phyloP scores from a whole-genome alignment of 2,329 filamentous ascomycete species.

The Aspergillus novofumigatus region DNA sequence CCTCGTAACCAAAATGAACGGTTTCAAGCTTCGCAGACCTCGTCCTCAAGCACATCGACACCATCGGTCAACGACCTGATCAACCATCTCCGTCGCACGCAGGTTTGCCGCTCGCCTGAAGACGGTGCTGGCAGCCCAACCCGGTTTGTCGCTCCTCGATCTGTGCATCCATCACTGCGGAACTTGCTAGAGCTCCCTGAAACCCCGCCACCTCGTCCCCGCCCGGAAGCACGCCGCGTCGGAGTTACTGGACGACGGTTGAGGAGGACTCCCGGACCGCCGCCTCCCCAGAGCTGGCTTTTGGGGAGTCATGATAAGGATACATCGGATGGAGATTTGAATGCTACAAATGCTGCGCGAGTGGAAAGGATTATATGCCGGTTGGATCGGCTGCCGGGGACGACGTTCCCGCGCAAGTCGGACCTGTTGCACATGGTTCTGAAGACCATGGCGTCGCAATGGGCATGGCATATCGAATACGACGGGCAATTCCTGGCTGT shows the following conservation, averaged over 20 bases:
- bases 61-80: slow-evolving; percentile 47
- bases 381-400: slow-evolving; percentile 39
- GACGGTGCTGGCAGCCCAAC: slow-evolving; percentile 14
- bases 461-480: slow-evolving; percentile 54
- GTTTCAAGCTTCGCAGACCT: slow-evolving; percentile 13
- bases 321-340: slow-evolving; percentile 3
- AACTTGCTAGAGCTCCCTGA: slow-evolving; percentile 43
- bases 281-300: slow-evolving; percentile 45
- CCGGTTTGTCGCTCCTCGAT: slow-evolving; percentile 26
- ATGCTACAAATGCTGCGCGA: slow-evolving; percentile 12
- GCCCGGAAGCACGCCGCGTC: slow-evolving; percentile 27
- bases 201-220: slow-evolving; percentile 40
- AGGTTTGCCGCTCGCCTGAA: slow-evolving; percentile 24
- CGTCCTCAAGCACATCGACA: slow-evolving; percentile 20
- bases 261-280: slow-evolving; percentile 42
- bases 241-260: slow-evolving; percentile 30
- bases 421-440: slow-evolving; percentile 51
- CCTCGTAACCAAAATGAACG: slow-evolving; percentile 24
- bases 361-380: slow-evolving; percentile 25
- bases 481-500: slow-evolving; percentile 52
- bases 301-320: slow-evolving; percentile 13
- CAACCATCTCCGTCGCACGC: slow-evolving; percentile 42
- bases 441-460: slow-evolving; percentile 53
- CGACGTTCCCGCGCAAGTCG: slow-evolving; percentile 30
- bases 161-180: slow-evolving; percentile 44